Evolutionary conservation across 2,329 filamentous ascomycete species (phyloP).

Genomic region (Aspergillus calidoustus): DNA sequence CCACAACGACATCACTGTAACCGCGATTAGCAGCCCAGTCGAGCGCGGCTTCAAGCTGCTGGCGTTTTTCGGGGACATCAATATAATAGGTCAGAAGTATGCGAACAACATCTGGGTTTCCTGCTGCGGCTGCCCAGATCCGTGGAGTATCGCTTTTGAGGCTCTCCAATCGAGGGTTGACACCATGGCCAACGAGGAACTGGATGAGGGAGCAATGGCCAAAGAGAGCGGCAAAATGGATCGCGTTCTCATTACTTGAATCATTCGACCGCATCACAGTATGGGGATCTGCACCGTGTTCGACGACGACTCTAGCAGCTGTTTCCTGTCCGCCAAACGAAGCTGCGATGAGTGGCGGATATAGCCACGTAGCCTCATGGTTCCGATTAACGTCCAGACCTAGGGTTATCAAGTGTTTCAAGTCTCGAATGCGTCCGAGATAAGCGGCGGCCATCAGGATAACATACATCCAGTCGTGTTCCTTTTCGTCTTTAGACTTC

Average conservation of each 20-base stretch:
- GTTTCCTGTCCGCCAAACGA: neutral
- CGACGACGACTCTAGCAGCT: neutral
- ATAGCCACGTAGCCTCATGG: neutral
- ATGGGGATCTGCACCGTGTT: neutral
- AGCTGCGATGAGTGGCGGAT: neutral
- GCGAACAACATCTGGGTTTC: neutral
- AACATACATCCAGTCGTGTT: neutral
- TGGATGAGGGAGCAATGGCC: neutral
- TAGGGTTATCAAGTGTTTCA: neutral
- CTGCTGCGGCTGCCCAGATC: no score
- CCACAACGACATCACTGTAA: no score
- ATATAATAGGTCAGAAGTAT: neutral
- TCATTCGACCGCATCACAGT: neutral
- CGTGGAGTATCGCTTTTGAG: neutral
- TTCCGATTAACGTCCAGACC: neutral
- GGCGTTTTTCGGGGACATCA: no score
- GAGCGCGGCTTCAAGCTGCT: no score
- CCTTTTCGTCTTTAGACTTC: neutral
- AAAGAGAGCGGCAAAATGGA: neutral
- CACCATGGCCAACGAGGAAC: neutral
- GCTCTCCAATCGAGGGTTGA: neutral
- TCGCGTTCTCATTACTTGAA: neutral
- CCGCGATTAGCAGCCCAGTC: no score
- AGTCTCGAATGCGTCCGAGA: neutral
- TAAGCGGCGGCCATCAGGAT: neutral